A percentile compares a stretch with the other conserved stretches of the same genome.
These are phyloP conservation scores for Aspergillus vadensis DNA, from an alignment of 2,329 filamentous ascomycete species.

Conservation along the genomic window DNA sequence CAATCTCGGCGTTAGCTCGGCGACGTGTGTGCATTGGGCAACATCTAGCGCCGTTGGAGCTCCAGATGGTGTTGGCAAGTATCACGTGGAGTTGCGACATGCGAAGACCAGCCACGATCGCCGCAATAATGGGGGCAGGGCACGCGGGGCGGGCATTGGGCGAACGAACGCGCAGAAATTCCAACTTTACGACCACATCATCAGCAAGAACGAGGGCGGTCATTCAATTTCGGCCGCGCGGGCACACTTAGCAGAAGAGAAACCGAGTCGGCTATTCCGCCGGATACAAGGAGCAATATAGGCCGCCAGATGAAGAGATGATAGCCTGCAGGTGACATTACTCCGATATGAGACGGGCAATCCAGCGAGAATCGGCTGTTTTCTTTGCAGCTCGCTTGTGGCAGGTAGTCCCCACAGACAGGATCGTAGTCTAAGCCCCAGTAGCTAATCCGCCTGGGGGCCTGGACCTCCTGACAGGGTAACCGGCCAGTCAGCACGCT, in stretches of 20 bases:
- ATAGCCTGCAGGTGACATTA: background rate
- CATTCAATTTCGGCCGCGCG: conserved; percentile 8
- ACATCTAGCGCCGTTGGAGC: conserved; percentile 3
- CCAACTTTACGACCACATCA: conserved; percentile 3
- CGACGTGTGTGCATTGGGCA: background rate
- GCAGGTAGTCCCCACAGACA: background rate
- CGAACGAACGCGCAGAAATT: conserved; percentile 1
- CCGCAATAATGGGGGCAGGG: background rate
- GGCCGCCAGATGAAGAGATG: background rate
- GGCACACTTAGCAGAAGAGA: background rate
- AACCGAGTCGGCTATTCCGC: background rate
- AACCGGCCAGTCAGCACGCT: background rate
- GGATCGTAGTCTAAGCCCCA: background rate
- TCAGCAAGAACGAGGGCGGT: conserved; percentile 2
- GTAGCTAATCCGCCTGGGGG: background rate
- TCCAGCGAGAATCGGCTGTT: conserved; percentile 9
- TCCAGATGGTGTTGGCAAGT: background rate
- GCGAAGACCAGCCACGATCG: conserved; percentile 1
- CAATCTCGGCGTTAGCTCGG: background rate
- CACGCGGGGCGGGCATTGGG: background rate
- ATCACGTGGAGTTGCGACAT: conserved; percentile 2
- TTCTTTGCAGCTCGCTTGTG: background rate
- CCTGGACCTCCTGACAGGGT: background rate
- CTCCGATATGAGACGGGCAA: background rate
- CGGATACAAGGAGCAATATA: background rate